phyloP scores from a whole-genome alignment of 139 green algal species.

The Chlorella sp. region DNA sequence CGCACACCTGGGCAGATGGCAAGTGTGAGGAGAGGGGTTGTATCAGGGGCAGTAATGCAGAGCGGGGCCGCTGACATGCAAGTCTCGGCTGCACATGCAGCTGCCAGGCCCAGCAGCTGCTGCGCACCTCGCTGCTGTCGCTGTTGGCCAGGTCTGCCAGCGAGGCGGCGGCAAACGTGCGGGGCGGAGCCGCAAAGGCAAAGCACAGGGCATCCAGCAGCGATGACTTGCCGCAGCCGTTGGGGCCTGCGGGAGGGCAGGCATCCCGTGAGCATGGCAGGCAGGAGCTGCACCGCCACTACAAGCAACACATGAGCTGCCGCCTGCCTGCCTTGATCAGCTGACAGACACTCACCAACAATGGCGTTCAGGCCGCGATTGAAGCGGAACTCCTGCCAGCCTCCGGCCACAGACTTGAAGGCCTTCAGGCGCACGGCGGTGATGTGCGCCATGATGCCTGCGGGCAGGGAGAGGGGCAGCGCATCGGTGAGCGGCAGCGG shows the following conservation, averaged over 20 bases:
- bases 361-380: constrained; percentile 1
- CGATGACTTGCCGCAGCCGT: constrained; percentile 67
- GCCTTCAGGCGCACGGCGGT: neutral
- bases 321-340: too few species aligned
- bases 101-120: neutral
- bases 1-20: constrained; percentile 35
- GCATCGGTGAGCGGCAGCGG: too few species aligned
- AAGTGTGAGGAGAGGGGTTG: neutral
- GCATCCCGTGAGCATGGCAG: neutral
- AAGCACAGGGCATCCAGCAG: constrained; percentile 64
- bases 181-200: constrained; percentile 21
- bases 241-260: constrained; percentile 41
- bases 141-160: constrained; percentile 17
- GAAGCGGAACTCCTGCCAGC: constrained; percentile 1
- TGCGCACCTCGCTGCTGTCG: constrained; percentile 7
- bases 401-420: constrained; percentile 33
- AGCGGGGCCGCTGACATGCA: too few species aligned
- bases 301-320: neutral
- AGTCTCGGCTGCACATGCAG: too few species aligned
- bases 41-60: too few species aligned
- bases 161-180: neutral
- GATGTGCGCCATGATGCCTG: constrained; percentile 14
- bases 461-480: too few species aligned
- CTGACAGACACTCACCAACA: neutral
- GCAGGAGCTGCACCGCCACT: too few species aligned